A percentile compares a stretch with the other conserved stretches of the same genome.
phyloP scores from a whole-genome alignment of 257 asterid species.

The Solanum corneliomulleri region DNA sequence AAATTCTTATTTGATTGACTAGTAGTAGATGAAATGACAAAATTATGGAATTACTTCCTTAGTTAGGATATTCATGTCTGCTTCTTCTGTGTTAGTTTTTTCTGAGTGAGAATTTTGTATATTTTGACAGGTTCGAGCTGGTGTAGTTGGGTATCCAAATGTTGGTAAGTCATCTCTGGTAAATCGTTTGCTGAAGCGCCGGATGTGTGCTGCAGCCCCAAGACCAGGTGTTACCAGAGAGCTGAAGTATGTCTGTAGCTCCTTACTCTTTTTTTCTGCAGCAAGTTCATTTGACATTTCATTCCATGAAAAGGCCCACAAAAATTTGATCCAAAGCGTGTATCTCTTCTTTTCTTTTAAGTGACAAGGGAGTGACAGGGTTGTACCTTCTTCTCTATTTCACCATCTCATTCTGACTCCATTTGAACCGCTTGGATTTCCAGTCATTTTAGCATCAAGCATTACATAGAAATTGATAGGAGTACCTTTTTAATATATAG shows the following conservation, averaged over 20 bases:
- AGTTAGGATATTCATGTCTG: background rate
- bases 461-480: background rate
- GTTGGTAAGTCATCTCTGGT: conserved; percentile 94
- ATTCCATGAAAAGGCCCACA: background rate
- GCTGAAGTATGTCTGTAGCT: conserved; percentile 50
- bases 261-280: background rate
- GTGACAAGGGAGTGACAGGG: background rate
- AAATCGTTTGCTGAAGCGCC: conserved; percentile 88
- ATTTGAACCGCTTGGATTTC: background rate
- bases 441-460: background rate
- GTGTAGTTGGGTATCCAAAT: conserved; percentile 91
- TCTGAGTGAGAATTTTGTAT: background rate
- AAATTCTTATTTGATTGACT: background rate
- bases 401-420: background rate
- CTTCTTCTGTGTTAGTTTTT: background rate
- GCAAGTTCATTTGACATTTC: background rate
- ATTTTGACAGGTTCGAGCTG: conserved; percentile 76
- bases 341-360: background rate
- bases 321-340: background rate
- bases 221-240: conserved; percentile 97
- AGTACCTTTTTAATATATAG: background rate
- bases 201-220: conserved; percentile 98
- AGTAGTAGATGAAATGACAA: background rate
- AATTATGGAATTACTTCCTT: background rate
- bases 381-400: background rate